Percentiles rank a stretch among this genome's conserved stretches.
phyloP scores from a whole-genome alignment of 1,284 basidiomycete species.

The Laetiporus sulphureus region DNA sequence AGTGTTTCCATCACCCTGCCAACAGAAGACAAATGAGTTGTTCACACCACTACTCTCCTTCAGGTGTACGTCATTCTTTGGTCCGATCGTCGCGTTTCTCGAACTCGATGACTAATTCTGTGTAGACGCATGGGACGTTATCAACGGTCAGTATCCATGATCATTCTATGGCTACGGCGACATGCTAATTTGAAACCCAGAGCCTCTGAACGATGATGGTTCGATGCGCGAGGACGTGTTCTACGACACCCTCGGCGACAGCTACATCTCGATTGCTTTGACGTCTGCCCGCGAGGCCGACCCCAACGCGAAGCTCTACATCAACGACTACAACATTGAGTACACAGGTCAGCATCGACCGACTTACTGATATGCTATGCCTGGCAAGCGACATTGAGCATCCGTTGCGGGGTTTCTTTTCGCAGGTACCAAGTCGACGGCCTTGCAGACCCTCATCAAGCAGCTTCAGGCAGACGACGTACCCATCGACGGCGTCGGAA shows the following conservation, averaged over 20 bases:
- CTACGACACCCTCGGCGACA: constrained; percentile 36
- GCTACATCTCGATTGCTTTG: constrained; percentile 38
- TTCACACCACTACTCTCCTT: not conserved
- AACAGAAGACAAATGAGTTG: not conserved
- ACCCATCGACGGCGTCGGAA: constrained; percentile 44
- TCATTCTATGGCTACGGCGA: not conserved
- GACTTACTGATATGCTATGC: not conserved
- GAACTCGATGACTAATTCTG: constrained; percentile 1
- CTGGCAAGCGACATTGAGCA: not conserved
- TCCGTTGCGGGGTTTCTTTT: too few relatives aligned
- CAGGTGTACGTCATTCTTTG: constrained; percentile 17
- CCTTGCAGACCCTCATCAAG: constrained; percentile 38
- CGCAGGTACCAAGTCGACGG: constrained; percentile 36
- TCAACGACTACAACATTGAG: constrained; percentile 50
- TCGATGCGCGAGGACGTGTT: constrained; percentile 41
- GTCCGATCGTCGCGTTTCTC: not conserved
- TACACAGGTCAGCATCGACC: constrained; percentile 11
- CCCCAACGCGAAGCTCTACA: constrained; percentile 32
- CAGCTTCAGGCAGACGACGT: constrained; percentile 33
- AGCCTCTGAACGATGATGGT: constrained; percentile 56
- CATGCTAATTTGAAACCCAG: constrained; percentile 8
- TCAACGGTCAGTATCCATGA: constrained; percentile 26
- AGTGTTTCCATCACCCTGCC: too few relatives aligned
- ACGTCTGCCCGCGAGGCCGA: constrained; percentile 39
- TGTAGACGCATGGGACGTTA: constrained; percentile 30